A percentile compares a stretch with the other conserved stretches of the same genome.
phyloP scores from a whole-genome alignment of 1,139 yeast genomes.

The Diutina sp. region DNA sequence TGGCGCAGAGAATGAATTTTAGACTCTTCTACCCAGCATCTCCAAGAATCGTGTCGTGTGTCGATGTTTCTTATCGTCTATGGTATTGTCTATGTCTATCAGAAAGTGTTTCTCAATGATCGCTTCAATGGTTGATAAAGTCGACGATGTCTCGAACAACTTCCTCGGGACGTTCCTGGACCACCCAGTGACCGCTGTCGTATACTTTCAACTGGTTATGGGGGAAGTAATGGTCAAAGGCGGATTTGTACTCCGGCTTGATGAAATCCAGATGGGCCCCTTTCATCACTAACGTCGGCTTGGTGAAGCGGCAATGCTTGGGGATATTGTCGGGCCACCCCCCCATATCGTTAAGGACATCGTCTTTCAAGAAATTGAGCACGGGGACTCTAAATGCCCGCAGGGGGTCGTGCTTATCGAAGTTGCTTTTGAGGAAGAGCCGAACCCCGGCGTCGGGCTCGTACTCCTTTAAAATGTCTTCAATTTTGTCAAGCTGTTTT shows the following conservation, averaged over 20 bases:
- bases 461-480: conserved; percentile 8
- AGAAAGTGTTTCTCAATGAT: too few relatives aligned
- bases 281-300: conserved; percentile 28
- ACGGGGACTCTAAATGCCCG: conserved; percentile 16
- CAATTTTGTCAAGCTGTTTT: conserved; percentile 7
- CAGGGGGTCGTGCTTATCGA: conserved; percentile 8
- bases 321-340: conserved; percentile 28
- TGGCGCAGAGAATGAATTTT: too few relatives aligned
- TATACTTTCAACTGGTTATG: conserved; percentile 15
- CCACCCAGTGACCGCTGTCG: conserved; percentile 35
- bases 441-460: conserved; percentile 14
- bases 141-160: conserved; percentile 16
- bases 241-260: conserved; percentile 12
- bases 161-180: conserved; percentile 25
- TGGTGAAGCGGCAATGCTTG: conserved; percentile 12
- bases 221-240: conserved; percentile 25
- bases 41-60: too few relatives aligned
- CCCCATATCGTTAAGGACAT: conserved; percentile 19
- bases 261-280: conserved; percentile 32
- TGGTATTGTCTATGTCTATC: too few relatives aligned
- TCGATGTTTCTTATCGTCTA: too few relatives aligned
- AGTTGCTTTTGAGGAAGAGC: conserved; percentile 18
- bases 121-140: conserved; percentile 7
- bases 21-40: too few relatives aligned
- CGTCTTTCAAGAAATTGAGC: conserved; percentile 10